Base-by-base conservation (phyloP, 1,139 yeast genomes). In the Sugiyamaella grinbergsii region DNA sequence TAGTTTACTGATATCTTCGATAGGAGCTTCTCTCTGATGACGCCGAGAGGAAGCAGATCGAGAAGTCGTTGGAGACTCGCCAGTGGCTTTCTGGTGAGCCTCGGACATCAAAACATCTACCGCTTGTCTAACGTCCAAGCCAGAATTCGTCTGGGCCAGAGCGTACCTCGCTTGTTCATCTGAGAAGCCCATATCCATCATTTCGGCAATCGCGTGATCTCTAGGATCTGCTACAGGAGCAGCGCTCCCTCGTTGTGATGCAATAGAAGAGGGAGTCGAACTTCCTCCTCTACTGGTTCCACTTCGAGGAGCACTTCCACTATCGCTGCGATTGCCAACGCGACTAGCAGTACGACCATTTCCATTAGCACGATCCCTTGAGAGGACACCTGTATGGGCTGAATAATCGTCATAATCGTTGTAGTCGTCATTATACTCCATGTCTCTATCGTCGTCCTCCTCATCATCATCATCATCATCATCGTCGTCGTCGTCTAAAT, bases 131-230 rank as follows among this genome's bases (percentile, higher is more conserved):
- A 86, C 72, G 58, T 85, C 80, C 23, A 75, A 60, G 0, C 91
- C 93, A n/a, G 72, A 68, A 19, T 71, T 66, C 0, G 82, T 75
- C 42, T 69, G 64, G 16, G 71, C 73, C 38, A 88, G 73, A 0
- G 95, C 95, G 6, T 72, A 71, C 38, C 74, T 77, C 3, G 94
- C 81, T 47, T 76, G 80, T 1, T 80, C 83, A 1, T 78, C 70
- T 0, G 83, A 70, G 61, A 88, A 88, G 1, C 96, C 95, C 79
- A 88, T 87, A 55, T 88, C 95, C 1, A 87, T 69, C 48, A 88
- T 71, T 59, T 82, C 87, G 0, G 93, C 93, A 22, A 87, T 66
- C 2, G 81, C 73, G 19, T 73, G 74, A 61, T 85, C 94, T 37
- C 69, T 57, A 3, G 67, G 64, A 42, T 66, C 68, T 10, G 54